phyloP scores from a whole-genome alignment of 257 asterid species.

The Capsicum chinense region DNA sequence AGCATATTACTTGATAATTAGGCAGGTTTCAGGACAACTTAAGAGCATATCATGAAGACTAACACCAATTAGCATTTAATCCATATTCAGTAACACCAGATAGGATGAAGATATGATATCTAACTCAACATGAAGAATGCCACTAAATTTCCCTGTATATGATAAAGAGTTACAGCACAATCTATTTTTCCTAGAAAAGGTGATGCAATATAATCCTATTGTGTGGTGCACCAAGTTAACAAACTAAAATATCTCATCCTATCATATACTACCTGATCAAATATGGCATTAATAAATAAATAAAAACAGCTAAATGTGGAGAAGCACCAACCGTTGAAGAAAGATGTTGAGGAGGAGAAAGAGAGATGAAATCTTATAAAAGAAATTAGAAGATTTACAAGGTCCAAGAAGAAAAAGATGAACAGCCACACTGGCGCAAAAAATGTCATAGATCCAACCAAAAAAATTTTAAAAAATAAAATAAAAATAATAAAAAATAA shows the following conservation, averaged over 20 bases:
- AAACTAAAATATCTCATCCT: not conserved
- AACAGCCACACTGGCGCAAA: not conserved
- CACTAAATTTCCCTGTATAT: not conserved
- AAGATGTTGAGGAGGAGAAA: not conserved
- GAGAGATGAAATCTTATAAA: not conserved
- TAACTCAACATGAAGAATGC: not conserved
- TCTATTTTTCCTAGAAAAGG: not conserved
- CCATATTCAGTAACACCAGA: not conserved
- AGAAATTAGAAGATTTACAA: not conserved
- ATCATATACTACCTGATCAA: not conserved
- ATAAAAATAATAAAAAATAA: too few relatives aligned
- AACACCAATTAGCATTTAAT: not conserved
- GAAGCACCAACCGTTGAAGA: not conserved
- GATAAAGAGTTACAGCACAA: not conserved
- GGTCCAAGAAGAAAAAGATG: constrained; percentile 13
- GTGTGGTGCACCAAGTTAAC: not conserved
- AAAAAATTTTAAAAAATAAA: not conserved
- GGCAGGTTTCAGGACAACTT: not conserved
- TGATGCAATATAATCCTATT: not conserved
- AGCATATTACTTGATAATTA: too few relatives aligned
- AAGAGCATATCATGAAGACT: not conserved
- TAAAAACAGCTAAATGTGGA: not conserved
- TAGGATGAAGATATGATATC: not conserved
- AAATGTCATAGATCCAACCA: not conserved
- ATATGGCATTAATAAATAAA: not conserved